Evolutionary conservation across 1,139 yeast genomes (phyloP).

Genomic region (Pichia sp.): DNA sequence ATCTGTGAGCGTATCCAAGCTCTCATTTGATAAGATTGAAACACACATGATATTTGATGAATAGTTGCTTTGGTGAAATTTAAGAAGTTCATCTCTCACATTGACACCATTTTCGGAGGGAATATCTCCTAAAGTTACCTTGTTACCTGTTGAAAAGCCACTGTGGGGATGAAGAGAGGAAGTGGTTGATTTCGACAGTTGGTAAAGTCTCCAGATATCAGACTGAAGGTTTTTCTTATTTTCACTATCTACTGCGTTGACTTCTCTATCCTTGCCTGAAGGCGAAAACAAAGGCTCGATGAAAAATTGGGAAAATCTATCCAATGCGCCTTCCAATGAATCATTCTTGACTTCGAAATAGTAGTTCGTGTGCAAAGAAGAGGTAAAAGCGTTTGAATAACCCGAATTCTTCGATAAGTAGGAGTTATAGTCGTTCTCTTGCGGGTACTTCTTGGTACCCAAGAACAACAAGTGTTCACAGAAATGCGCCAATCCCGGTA

Average conservation of each 20-base stretch:
- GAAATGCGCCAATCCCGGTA: conserved; percentile 92
- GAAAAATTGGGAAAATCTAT: conserved; percentile 90
- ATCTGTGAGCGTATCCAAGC: conserved; percentile 60
- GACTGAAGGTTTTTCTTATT: conserved; percentile 89
- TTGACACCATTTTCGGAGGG: conserved; percentile 49
- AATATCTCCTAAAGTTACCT: conserved; percentile 52
- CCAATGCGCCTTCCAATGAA: conserved; percentile 79
- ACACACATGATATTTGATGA: conserved; percentile 82
- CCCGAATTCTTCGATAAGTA: conserved; percentile 70
- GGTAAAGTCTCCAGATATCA: conserved; percentile 85
- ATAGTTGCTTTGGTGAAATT: conserved; percentile 58
- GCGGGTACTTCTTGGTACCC: conserved; percentile 94
- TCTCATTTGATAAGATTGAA: conserved; percentile 78
- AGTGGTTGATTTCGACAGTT: conserved; percentile 70
- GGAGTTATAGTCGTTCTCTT: conserved; percentile 81
- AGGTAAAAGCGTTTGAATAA: conserved; percentile 70
- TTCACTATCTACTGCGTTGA: conserved; percentile 92
- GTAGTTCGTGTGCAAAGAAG: conserved; percentile 86
- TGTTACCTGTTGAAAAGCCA: conserved; percentile 74
- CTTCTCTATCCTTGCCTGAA: conserved; percentile 84
- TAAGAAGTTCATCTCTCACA: conserved; percentile 61
- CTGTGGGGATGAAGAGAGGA: conserved; percentile 70
- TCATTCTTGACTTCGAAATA: conserved; percentile 79
- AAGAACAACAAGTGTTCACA: conserved; percentile 92
- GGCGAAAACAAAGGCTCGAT: conserved; percentile 77